Evolutionary conservation across 495 filamentous ascomycete genomes (phyloP).

Genomic region (Aspergillus haitiensis): DNA sequence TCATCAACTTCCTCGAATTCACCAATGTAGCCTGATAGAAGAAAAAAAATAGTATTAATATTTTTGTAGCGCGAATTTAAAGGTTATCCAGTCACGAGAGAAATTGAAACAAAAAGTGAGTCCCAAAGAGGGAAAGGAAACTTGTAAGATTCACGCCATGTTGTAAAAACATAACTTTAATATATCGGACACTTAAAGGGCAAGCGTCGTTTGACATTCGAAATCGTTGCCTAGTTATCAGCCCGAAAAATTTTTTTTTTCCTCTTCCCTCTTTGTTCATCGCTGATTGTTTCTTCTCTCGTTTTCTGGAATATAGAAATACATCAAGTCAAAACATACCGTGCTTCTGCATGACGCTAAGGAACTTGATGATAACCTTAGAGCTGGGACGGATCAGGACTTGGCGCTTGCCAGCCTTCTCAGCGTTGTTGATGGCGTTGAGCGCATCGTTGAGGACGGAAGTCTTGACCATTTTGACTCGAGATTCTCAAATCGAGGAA

Average conservation of each 20-base stretch:
- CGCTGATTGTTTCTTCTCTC: conserved; percentile 5
- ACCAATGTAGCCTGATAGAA: conserved; percentile 88
- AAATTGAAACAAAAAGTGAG: conserved; percentile 42
- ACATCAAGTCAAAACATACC: conserved; percentile 63
- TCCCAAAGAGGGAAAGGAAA: conserved; percentile 46
- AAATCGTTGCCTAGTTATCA: conserved; percentile 99
- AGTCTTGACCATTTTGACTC: conserved; percentile 93
- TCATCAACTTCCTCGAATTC: conserved; percentile 99
- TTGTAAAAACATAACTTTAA: conserved; percentile 46
- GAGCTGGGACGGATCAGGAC: conserved; percentile 94
- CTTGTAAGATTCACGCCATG: conserved; percentile 90
- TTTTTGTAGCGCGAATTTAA: conserved; percentile 28
- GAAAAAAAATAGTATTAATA: conserved; percentile 54
- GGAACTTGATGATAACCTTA: conserved; percentile 99
- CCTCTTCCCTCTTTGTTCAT: conserved; percentile 4
- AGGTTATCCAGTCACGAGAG: conserved; percentile 23
- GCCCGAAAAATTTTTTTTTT: conserved; percentile 60
- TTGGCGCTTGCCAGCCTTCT: conserved; percentile 98
- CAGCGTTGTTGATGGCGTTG: conserved; percentile 99
- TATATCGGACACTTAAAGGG: conserved; percentile 99
- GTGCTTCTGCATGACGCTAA: conserved; percentile 97
- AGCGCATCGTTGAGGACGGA: conserved; percentile 99
- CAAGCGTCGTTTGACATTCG: conserved; percentile 76
- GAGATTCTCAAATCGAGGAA: conserved; percentile 81
- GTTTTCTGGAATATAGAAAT: conserved; percentile 6